These are phyloP conservation scores for Aureobasidium melanogenum DNA, from an alignment of 2,329 filamentous ascomycete genomes.

Conservation along the genomic window DNA sequence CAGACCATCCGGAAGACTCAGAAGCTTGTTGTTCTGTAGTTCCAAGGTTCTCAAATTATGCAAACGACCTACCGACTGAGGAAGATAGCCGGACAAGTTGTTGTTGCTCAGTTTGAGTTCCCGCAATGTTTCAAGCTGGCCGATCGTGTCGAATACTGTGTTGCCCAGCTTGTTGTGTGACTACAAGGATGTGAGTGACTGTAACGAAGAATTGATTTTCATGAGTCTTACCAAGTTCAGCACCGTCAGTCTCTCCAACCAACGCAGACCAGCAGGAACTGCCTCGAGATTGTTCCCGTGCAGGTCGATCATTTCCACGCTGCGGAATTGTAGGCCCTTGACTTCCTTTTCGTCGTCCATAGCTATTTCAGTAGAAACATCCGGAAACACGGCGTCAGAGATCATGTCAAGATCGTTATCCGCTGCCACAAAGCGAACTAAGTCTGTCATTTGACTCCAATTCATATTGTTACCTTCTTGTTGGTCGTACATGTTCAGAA, in stretches of 20 bases:
- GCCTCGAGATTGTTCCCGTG: conserved; percentile 71
- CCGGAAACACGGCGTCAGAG: conserved; percentile 69
- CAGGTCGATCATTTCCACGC: conserved; percentile 70
- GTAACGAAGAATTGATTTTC: neutral
- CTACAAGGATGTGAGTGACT: conserved; percentile 31
- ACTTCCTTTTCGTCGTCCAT: conserved; percentile 56
- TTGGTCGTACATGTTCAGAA: conserved; percentile 82
- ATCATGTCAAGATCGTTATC: conserved; percentile 79
- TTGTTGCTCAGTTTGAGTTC: conserved; percentile 81
- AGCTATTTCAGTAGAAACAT: conserved; percentile 45
- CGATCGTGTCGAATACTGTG: conserved; percentile 61
- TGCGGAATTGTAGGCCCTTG: conserved; percentile 68
- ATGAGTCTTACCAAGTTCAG: conserved; percentile 55
- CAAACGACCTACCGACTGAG: conserved; percentile 54
- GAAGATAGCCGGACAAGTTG: conserved; percentile 58
- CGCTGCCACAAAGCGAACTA: conserved; percentile 74
- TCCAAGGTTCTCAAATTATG: conserved; percentile 70
- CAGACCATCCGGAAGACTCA: conserved; percentile 58
- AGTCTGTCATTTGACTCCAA: conserved; percentile 88
- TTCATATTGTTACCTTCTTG: conserved; percentile 54
- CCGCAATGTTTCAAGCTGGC: conserved; percentile 61
- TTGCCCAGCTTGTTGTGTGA: conserved; percentile 75
- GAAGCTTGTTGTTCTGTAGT: conserved; percentile 69
- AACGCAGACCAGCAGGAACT: conserved; percentile 66
- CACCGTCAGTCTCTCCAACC: conserved; percentile 64